These are phyloP conservation scores for Aschersonia sp. DNA, from an alignment of 2,329 filamentous ascomycete genomes.

Conservation along the genomic window DNA sequence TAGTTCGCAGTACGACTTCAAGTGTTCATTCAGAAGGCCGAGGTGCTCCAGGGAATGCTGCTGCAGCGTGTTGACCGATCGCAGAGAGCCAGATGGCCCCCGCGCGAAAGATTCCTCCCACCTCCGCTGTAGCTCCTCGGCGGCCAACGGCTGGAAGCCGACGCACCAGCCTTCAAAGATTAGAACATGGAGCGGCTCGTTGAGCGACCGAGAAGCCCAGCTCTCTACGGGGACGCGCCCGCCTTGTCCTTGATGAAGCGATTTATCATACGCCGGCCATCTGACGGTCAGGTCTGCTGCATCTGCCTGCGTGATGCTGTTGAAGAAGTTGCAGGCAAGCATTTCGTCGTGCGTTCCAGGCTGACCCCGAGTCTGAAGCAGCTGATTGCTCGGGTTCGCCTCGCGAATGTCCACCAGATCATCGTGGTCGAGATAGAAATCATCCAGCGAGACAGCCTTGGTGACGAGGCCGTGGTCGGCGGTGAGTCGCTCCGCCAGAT, in stretches of 20 bases:
- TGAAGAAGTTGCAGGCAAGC: background rate
- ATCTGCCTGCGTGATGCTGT: background rate
- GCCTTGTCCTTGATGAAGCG: background rate
- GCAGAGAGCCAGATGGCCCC: background rate
- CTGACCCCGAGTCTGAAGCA: background rate
- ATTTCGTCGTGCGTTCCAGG: background rate
- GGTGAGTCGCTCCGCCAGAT: background rate
- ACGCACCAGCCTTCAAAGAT: background rate
- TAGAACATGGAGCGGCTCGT: background rate
- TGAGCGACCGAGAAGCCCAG: background rate
- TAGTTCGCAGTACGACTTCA: background rate
- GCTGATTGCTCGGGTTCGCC: background rate
- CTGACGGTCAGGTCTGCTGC: background rate
- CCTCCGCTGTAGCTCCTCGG: background rate
- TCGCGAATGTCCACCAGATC: background rate
- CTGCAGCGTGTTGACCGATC: background rate
- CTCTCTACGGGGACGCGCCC: background rate
- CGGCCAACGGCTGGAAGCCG: background rate
- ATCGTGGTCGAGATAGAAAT: background rate
- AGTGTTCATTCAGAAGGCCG: background rate
- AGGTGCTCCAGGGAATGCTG: background rate
- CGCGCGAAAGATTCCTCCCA: background rate
- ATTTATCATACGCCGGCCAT: background rate
- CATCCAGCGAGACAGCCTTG: background rate
- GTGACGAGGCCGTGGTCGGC: background rate